phyloP scores from a whole-genome alignment of 2,329 filamentous ascomycete genomes.

The Ophiocordyceps australis region DNA sequence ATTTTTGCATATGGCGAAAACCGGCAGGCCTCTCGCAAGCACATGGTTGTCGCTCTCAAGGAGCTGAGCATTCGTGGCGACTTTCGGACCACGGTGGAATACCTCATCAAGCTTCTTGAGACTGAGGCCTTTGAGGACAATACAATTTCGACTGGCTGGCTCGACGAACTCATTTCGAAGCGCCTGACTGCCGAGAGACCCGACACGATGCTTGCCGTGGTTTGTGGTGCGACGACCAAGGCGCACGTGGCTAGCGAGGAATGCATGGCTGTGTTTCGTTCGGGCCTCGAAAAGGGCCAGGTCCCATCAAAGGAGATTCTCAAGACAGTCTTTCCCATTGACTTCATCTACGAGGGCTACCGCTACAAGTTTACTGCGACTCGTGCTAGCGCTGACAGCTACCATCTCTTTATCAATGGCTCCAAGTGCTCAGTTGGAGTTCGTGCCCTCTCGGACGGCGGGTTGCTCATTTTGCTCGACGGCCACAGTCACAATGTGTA shows the following conservation, averaged over 20 bases:
- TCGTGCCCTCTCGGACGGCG: constrained; percentile 81
- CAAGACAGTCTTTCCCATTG: constrained; percentile 92
- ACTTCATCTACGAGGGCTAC: constrained; percentile 95
- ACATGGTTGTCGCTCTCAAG: constrained; percentile 98
- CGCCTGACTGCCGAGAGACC: constrained; percentile 92
- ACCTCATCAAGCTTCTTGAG: constrained; percentile 95
- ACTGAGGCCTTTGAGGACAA: constrained; percentile 98
- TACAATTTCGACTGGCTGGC: constrained; percentile 97
- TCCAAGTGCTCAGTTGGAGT: constrained; percentile 92
- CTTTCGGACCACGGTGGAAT: constrained; percentile 96
- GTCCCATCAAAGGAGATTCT: constrained; percentile 92
- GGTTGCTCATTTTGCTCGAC: constrained; percentile 74
- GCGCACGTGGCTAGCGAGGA: constrained; percentile 87
- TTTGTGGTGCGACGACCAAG: constrained; percentile 88
- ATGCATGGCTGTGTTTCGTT: constrained; percentile 73
- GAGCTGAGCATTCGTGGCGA: constrained; percentile 98
- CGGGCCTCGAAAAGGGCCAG: constrained; percentile 88
- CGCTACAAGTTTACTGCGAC: constrained; percentile 98
- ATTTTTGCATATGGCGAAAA: constrained; percentile 99
- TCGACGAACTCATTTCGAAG: constrained; percentile 96
- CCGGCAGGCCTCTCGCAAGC: constrained; percentile 85
- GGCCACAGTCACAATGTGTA: constrained; percentile 96
- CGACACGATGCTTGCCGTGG: constrained; percentile 81
- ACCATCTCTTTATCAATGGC: constrained; percentile 96
- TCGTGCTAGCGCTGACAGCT: constrained; percentile 79